Evolutionary conservation across 1,284 basidiomycete genomes (phyloP), one percentile per base, ranked within the genome.

Genomic region (Marasmius oreades): DNA sequence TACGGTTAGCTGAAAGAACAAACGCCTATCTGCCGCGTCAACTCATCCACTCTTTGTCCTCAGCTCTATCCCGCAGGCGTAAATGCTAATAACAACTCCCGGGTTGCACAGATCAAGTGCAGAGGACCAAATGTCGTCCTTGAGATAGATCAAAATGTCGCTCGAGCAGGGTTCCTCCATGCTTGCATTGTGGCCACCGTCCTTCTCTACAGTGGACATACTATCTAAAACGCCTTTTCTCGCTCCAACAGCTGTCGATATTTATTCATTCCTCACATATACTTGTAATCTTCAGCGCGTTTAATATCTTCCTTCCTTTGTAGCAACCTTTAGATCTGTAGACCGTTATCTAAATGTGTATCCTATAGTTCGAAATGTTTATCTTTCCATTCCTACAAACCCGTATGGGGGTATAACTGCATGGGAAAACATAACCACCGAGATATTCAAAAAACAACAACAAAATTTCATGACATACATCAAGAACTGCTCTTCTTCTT

Each of bases 1-100:
- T 39, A 62, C 72, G 39, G 80, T 82, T 61, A 8, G 79, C 71
- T 16, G n/a, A n/a, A n/a, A n/a, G n/a, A n/a, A n/a, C n/a, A n/a
- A n/a, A n/a, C n/a, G n/a, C n/a, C n/a, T n/a, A n/a, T n/a, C n/a
- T n/a, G n/a, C n/a, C n/a, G n/a, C n/a, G n/a, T n/a, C n/a, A n/a
- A n/a, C n/a, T n/a, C n/a, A n/a, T n/a, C n/a, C n/a, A n/a, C n/a
- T 42, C 4, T 36, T 22, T 50, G 50, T 16, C 42, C 23, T 2
- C 50, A 62, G 45, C 18, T 50, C 5, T 52, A 47, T 64, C 64
- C 54, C 58, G 28, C 63, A 48, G 45, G 57, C 14, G 14, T 55
- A 7, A 28, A 47, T 37, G 33, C 48, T 2, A 44, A 24, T 10
- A 51, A 45, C 36, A 61, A 33, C 28, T 62, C 23, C 60, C 64